These are phyloP conservation scores for Biscogniauxia sp. DNA, from an alignment of 2,329 filamentous ascomycete genomes.

Conservation along the genomic window DNA sequence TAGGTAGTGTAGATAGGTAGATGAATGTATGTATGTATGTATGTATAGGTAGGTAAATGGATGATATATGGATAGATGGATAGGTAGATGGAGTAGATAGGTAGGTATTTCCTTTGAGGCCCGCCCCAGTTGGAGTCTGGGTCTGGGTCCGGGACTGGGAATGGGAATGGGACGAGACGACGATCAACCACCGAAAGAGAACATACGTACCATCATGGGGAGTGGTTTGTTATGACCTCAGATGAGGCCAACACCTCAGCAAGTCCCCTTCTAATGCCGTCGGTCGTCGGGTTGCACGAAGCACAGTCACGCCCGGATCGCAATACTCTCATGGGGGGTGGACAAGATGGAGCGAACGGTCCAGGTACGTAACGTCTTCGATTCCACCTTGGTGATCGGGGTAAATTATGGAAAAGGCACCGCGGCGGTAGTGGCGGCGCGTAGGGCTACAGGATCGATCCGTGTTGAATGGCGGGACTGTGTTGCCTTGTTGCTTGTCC, in stretches of 20 bases:
- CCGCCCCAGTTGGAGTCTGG: neutral
- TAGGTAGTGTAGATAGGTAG: too few relatives aligned
- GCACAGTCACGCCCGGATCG: conserved; percentile 24
- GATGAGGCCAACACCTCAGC: conserved; percentile 26
- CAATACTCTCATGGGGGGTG: conserved; percentile 26
- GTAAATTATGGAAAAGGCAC: neutral
- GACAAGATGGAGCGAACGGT: conserved; percentile 4
- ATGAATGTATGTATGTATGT: too few relatives aligned
- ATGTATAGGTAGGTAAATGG: too few relatives aligned
- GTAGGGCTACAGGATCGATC: neutral
- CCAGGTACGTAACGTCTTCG: neutral
- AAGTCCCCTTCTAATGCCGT: conserved; percentile 24
- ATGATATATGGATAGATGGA: too few relatives aligned
- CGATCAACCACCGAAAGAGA: conserved; percentile 5
- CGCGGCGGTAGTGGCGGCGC: too few relatives aligned
- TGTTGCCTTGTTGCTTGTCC: too few relatives aligned
- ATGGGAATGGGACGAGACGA: conserved; percentile 14
- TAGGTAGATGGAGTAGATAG: neutral
- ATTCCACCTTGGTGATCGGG: neutral
- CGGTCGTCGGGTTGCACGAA: conserved; percentile 24
- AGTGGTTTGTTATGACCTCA: conserved; percentile 26
- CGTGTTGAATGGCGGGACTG: neutral
- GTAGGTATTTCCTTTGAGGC: conserved; percentile 1
- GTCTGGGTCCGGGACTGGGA: too few relatives aligned
- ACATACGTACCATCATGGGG: conserved; percentile 34